Percentiles rank a stretch among this genome's conserved stretches.
Conservation (phyloP, 2,329 filamentous ascomycete species). For the Fusarium citri region DNA sequence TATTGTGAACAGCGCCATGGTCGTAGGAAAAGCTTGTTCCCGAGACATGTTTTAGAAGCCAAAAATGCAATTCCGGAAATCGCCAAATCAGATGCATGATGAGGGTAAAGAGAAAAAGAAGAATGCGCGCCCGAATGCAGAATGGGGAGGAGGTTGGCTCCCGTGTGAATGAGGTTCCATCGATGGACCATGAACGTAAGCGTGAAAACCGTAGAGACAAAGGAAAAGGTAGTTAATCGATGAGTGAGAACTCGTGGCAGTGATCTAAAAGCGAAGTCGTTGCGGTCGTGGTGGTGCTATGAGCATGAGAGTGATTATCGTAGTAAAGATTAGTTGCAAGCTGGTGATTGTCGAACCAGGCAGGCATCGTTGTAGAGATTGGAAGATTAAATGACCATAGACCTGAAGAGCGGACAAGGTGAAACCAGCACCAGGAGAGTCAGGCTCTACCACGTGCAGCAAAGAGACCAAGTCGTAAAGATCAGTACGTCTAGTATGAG, state of each 20-base stretch:
- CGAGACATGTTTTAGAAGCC: slow-evolving; percentile 41
- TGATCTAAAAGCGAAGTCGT: slow-evolving; percentile 47
- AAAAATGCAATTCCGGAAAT: slow-evolving; percentile 35
- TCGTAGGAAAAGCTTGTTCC: slow-evolving; percentile 32
- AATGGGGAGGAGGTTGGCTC: slow-evolving; percentile 28
- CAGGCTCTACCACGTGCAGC: slow-evolving; percentile 40
- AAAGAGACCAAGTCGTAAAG: slow-evolving; percentile 44
- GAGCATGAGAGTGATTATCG: slow-evolving; percentile 41
- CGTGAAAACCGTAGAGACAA: slow-evolving; percentile 37
- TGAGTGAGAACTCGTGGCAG: slow-evolving; percentile 41
- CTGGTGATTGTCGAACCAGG: slow-evolving; percentile 9
- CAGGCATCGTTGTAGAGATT: slow-evolving; percentile 28
- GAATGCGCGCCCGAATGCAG: slow-evolving; percentile 42
- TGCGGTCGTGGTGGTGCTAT: slow-evolving; percentile 46
- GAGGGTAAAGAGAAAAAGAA: slow-evolving; percentile 29
- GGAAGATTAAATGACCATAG: slow-evolving; percentile 36
- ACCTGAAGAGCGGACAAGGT: slow-evolving; percentile 39
- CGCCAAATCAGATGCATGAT: slow-evolving; percentile 39
- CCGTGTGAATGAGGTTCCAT: slow-evolving; percentile 36
- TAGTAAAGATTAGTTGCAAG: slow-evolving; percentile 32
- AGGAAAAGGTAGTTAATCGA: slow-evolving; percentile 29
- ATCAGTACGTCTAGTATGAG: slow-evolving; percentile 64
- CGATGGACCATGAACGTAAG: slow-evolving; percentile 36
- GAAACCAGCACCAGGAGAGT: slow-evolving; percentile 46
- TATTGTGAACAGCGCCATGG: slow-evolving; percentile 36